Conservation (phyloP, 352 stramenopile genomes). For the Elongisporangium undulatum region DNA sequence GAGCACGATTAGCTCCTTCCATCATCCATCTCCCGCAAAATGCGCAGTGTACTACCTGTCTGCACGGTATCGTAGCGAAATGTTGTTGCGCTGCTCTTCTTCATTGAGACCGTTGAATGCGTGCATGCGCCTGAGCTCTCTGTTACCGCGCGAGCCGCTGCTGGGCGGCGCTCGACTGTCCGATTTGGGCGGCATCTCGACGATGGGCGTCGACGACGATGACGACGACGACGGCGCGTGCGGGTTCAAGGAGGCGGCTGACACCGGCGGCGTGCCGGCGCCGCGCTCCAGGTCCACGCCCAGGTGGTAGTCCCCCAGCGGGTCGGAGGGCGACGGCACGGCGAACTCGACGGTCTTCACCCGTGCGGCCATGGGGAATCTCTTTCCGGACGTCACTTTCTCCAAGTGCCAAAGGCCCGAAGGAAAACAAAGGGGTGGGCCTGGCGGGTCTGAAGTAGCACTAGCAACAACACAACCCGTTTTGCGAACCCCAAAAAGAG, state of each 20-base stretch:
- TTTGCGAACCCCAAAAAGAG: neutral
- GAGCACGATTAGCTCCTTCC: neutral
- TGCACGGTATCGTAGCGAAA: constrained; percentile 79
- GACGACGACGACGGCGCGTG: constrained; percentile 1
- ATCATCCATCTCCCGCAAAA: neutral
- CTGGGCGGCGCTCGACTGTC: constrained; percentile 13
- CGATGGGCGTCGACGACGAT: neutral
- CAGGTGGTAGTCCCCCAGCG: constrained; percentile 49
- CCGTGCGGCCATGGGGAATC: neutral
- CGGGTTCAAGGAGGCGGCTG: constrained; percentile 1
- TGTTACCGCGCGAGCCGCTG: constrained; percentile 15
- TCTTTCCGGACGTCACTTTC: constrained; percentile 2
- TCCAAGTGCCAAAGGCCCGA: neutral
- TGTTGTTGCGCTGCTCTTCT: constrained; percentile 84
- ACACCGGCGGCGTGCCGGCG: constrained; percentile 1
- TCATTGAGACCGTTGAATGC: constrained; percentile 67
- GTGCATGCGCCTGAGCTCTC: constrained; percentile 54
- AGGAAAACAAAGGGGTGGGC: neutral
- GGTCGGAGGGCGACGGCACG: constrained; percentile 61
- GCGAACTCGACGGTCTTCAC: constrained; percentile 72
- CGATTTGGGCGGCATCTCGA: neutral
- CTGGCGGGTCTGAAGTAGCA: neutral
- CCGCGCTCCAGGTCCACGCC: constrained; percentile 41
- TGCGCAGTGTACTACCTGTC: constrained; percentile 36
- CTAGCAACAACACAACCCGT: neutral